Conservation (phyloP, 2,329 filamentous ascomycete genomes). For the Aspergillus japonicus region DNA sequence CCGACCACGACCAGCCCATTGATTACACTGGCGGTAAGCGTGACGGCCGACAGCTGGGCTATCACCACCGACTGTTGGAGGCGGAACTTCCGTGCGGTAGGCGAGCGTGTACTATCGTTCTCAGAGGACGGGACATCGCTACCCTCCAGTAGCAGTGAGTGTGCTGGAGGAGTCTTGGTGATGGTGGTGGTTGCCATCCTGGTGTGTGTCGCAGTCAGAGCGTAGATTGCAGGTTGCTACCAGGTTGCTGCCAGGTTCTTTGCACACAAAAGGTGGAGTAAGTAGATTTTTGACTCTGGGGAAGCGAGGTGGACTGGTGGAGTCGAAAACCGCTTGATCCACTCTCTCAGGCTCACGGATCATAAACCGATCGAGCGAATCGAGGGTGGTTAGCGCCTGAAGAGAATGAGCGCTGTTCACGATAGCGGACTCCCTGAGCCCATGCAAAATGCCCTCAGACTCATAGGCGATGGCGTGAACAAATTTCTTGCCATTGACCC, state of each 20-base stretch:
- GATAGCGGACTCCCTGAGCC: neutral
- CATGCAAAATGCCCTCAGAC: neutral
- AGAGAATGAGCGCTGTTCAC: neutral
- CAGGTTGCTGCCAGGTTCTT: neutral
- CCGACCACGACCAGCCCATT: conserved; percentile 46
- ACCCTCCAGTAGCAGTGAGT: neutral
- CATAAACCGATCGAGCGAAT: neutral
- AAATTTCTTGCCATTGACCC: neutral
- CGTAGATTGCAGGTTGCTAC: neutral
- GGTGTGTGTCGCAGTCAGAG: neutral
- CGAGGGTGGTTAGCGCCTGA: neutral
- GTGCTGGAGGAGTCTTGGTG: neutral
- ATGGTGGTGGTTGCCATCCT: neutral
- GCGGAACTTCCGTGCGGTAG: neutral
- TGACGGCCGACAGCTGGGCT: conserved; percentile 21
- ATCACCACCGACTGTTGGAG: conserved; percentile 15
- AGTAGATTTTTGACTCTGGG: neutral
- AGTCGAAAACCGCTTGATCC: neutral
- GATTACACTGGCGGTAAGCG: conserved; percentile 27
- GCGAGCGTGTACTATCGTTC: neutral
- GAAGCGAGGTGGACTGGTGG: neutral
- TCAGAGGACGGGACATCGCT: neutral
- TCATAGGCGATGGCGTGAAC: neutral
- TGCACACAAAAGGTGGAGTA: neutral
- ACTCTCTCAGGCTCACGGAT: neutral